Conservation (phyloP, 192 early-diverging fungal species). For the Umbelopsis ramanniana region DNA sequence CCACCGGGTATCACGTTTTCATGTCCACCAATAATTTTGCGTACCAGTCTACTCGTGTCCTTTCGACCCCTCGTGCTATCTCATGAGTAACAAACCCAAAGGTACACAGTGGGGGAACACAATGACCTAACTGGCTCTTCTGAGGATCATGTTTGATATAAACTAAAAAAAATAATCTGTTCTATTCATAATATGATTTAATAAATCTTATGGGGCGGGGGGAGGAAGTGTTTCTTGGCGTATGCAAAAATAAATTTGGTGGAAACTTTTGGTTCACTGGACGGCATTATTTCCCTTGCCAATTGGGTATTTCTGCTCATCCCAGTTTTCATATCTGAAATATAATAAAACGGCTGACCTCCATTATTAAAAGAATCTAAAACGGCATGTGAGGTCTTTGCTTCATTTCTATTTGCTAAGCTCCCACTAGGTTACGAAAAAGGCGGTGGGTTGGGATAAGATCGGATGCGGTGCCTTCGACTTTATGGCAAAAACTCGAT, state of each 20-base stretch:
- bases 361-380: neutral
- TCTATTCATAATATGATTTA: too few species aligned
- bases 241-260: too few species aligned
- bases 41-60: conserved; percentile 17
- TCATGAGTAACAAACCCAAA: neutral
- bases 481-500: neutral
- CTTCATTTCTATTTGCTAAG: neutral
- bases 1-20: conserved; percentile 17
- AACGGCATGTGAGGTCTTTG: conserved; percentile 1
- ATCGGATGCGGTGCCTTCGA: too few species aligned
- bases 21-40: neutral
- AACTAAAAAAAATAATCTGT: too few species aligned
- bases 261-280: too few species aligned
- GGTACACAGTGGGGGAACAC: too few species aligned
- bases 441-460: neutral
- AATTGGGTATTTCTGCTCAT: neutral
- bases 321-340: neutral
- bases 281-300: too few species aligned
- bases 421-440: neutral
- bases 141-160: too few species aligned
- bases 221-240: too few species aligned
- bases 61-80: conserved; percentile 13
- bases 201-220: too few species aligned
- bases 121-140: too few species aligned
- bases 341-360: neutral